Evolutionary conservation across 257 asterid species (phyloP), one percentile per base, ranked within the genome.

Genomic region (Nicotiana obtusifolia): DNA sequence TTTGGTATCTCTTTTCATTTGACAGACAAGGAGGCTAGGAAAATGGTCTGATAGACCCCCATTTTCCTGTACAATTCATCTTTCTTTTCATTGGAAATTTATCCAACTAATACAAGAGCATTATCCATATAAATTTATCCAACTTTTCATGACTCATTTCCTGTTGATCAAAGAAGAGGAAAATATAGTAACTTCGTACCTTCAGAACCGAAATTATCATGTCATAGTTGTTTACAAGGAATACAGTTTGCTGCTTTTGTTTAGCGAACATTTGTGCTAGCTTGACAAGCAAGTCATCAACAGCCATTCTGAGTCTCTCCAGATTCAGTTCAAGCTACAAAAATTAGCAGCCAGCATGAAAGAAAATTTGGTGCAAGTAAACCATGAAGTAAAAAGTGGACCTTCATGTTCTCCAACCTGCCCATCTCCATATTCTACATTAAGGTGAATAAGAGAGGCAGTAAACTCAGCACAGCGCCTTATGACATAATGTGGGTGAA

Each of bases 381-480:
- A 53, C 80, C 68, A 75, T 64, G 81, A 83, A 67, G 76, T 84
- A 65, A 64, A 82, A 81, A 54, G 69, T 75, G 10, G 31, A 73
- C 37, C 73, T 30, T 83, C 69, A 84, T 41, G 35, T 56, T 77
- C 65, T 76, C 95, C 86, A 77, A 96, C 99, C 98, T 96, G 99
- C 64, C 99, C 98, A 85, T 96, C 99, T 86, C 95, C 97, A 82
- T 94, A 94, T 83, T 94, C 98, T 84, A 89, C 97, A 84, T 96
- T 94, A 65, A 96, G 97, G 83, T 93, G 98, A 88, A 96, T 89
- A 54, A 96, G 90, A 4, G 99, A 96, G 73, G 98, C 99, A 2
- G 97, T 91, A 85, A 96, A 96, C 91, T 96, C 99, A 5, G 98
- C 99, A 87, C 94, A 96, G 67, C 98, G 98, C 89, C 99, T 92